A percentile compares a stretch with the other conserved stretches of the same genome.
Evolutionary conservation across 1,139 yeast genomes (phyloP).

Genomic region (Lodderomyces orthopsilosis): DNA sequence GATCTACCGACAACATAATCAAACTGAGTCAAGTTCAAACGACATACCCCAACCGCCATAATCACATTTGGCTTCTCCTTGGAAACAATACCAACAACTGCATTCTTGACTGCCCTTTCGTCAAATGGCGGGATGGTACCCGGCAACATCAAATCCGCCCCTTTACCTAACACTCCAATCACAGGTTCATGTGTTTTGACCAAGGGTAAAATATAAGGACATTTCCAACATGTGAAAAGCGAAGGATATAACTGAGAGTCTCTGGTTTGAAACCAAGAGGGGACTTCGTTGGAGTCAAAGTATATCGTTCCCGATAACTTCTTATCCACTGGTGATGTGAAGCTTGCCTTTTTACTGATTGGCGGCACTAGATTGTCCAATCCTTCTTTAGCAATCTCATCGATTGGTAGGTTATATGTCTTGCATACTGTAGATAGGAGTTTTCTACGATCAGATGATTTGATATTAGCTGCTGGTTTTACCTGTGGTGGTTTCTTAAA

Average conservation of each 20-base stretch:
- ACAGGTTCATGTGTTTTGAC: constrained; percentile 75
- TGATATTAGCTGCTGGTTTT: constrained; percentile 75
- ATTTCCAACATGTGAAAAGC: constrained; percentile 67
- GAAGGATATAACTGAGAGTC: constrained; percentile 65
- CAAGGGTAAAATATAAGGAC: constrained; percentile 62
- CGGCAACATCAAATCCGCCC: constrained; percentile 90
- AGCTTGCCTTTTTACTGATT: constrained; percentile 63
- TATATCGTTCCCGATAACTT: constrained; percentile 57
- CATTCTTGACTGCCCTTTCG: constrained; percentile 39
- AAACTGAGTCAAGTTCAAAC: constrained; percentile 46
- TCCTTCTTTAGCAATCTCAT: constrained; percentile 41
- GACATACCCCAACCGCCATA: constrained; percentile 73
- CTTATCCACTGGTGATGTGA: constrained; percentile 49
- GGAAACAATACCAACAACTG: constrained; percentile 71
- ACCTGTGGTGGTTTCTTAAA: constrained; percentile 63
- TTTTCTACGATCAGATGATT: constrained; percentile 76
- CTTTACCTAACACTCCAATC: constrained; percentile 57
- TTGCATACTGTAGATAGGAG: constrained; percentile 48
- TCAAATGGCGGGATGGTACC: constrained; percentile 85
- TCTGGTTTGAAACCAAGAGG: constrained; percentile 68
- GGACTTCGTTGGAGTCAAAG: constrained; percentile 61
- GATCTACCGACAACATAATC: constrained; percentile 49
- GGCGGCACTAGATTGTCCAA: constrained; percentile 56
- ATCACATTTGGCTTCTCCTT: constrained; percentile 59
- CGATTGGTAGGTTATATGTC: constrained; percentile 45